Evolutionary conservation across 306 rosid genomes (phyloP).

Genomic region (Medicago arabica): DNA sequence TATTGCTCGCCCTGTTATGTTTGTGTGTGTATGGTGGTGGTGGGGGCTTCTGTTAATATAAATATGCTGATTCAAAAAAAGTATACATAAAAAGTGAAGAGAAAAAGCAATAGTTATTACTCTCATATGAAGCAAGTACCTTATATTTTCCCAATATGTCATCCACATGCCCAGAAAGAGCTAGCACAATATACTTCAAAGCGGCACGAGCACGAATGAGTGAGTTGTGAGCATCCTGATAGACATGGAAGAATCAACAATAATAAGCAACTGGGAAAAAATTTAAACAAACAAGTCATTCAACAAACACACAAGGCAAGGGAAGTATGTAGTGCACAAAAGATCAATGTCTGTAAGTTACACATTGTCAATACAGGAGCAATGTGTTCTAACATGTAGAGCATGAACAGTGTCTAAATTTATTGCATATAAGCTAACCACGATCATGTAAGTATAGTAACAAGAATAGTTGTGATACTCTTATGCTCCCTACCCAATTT

Average conservation of each 20-base stretch:
- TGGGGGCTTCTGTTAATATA: too few relatives aligned
- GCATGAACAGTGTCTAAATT: constrained; percentile 24
- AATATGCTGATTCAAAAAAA: not conserved
- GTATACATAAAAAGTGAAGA: not conserved
- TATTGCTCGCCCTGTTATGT: too few relatives aligned
- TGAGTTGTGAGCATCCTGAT: constrained; percentile 69
- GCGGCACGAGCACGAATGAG: constrained; percentile 79
- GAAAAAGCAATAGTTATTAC: constrained; percentile 9
- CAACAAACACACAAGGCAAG: constrained; percentile 31
- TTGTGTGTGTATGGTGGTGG: too few relatives aligned
- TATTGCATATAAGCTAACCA: not conserved
- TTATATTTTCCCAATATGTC: constrained; percentile 84
- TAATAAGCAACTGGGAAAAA: constrained; percentile 22
- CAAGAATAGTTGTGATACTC: constrained; percentile 13
- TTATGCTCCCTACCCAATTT: constrained; percentile 1
- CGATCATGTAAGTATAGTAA: constrained; percentile 4
- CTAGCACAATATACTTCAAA: constrained; percentile 83
- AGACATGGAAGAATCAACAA: constrained; percentile 37
- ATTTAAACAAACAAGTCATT: constrained; percentile 14
- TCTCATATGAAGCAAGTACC: constrained; percentile 50
- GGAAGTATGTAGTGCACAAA: not conserved
- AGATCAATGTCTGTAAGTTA: constrained; percentile 18
- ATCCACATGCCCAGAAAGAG: constrained; percentile 91
- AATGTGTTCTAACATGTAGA: constrained; percentile 4
- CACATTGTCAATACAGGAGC: constrained; percentile 16